Conservation (phyloP, 2,329 filamentous ascomycete genomes). For the Diaporthe citrichinensis region DNA sequence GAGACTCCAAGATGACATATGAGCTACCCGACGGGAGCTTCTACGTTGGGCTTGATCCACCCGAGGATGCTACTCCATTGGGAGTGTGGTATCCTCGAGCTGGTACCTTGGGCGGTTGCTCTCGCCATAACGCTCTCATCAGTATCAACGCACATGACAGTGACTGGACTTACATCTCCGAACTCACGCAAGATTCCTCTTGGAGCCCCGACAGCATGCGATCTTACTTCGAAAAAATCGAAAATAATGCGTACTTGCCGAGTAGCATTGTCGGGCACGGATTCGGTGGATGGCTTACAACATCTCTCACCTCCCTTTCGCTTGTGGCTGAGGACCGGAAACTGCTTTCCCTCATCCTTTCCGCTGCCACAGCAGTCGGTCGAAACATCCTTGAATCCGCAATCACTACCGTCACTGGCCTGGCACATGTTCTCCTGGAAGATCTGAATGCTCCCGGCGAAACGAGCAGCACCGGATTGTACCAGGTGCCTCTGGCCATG, state of each 20-base stretch:
- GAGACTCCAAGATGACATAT: constrained; percentile 33
- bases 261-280: constrained; percentile 60
- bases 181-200: constrained; percentile 62
- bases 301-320: constrained; percentile 52
- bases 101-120: constrained; percentile 48
- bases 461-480: constrained; percentile 14
- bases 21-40: constrained; percentile 35
- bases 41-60: constrained; percentile 44
- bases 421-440: constrained; percentile 34
- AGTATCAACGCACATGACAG: constrained; percentile 62
- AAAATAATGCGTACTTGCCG: constrained; percentile 55
- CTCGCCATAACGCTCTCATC: constrained; percentile 64
- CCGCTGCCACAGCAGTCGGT: constrained; percentile 35
- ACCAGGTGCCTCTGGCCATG: constrained; percentile 60
- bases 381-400: constrained; percentile 23
- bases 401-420: constrained; percentile 33
- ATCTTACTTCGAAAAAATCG: constrained; percentile 61
- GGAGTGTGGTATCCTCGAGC: constrained; percentile 49
- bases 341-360: constrained; percentile 47
- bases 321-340: constrained; percentile 63
- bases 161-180: constrained; percentile 63
- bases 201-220: constrained; percentile 65
- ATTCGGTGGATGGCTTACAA: constrained; percentile 62
- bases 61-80: constrained; percentile 46
- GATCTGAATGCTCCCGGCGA: constrained; percentile 45